A percentile compares a stretch with the other conserved stretches of the same genome.
These are phyloP conservation scores for Akanthomyces lecanii DNA, from an alignment of 2,329 filamentous ascomycete species.

Conservation along the genomic window DNA sequence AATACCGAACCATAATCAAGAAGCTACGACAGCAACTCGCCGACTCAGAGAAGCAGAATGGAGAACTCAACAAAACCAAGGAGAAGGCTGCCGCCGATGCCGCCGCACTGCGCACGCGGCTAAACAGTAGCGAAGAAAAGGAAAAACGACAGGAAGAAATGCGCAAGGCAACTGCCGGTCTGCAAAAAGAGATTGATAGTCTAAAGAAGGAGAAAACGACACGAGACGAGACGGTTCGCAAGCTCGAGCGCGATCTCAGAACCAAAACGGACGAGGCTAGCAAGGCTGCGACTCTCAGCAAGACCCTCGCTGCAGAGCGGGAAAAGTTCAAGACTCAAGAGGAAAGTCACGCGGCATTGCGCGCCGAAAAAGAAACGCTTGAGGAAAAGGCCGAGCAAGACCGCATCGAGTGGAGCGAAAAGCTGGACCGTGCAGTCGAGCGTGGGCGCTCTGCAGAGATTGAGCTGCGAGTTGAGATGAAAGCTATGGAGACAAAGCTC, in stretches of 20 bases:
- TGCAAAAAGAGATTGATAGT: conserved; percentile 34
- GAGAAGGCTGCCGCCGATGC: conserved; percentile 55
- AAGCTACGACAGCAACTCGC: conserved; percentile 65
- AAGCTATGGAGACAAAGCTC: conserved; percentile 80
- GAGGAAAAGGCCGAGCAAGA: conserved; percentile 67
- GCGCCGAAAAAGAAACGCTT: conserved; percentile 72
- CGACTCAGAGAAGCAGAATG: conserved; percentile 61
- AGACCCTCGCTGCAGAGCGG: conserved; percentile 64
- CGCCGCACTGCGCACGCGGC: conserved; percentile 42
- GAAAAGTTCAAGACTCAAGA: conserved; percentile 52
- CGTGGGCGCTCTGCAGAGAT: conserved; percentile 63
- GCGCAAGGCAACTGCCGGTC: conserved; percentile 50
- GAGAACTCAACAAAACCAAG: conserved; percentile 54
- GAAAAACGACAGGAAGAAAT: conserved; percentile 52
- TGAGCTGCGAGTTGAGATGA: conserved; percentile 73
- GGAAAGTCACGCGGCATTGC: conserved; percentile 58
- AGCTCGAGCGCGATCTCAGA: conserved; percentile 65
- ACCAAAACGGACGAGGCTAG: conserved; percentile 62
- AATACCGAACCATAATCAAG: conserved; percentile 77
- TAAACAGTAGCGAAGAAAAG: conserved; percentile 46
- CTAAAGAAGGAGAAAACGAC: conserved; percentile 50
- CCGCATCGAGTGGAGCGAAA: conserved; percentile 67
- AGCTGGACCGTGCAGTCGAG: conserved; percentile 68
- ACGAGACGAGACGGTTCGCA: conserved; percentile 61
- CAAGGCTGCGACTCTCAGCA: conserved; percentile 61